Percentiles rank a stretch among this genome's conserved stretches.
phyloP scores from a whole-genome alignment of 1,139 yeast genomes.

The Suhomyces bokatorum region DNA sequence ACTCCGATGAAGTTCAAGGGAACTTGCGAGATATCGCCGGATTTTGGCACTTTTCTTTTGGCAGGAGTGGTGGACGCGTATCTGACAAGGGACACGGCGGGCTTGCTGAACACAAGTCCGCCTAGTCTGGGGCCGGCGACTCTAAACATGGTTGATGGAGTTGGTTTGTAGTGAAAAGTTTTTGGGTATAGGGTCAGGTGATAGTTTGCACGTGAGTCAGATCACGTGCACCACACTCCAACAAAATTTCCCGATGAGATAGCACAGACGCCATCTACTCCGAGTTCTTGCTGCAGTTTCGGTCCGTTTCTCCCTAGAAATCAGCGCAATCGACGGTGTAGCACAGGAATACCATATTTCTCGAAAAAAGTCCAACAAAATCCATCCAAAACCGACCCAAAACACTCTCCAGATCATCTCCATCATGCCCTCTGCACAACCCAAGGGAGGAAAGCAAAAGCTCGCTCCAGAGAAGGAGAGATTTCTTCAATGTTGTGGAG shows the following conservation, averaged over 20 bases:
- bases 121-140: constrained; percentile 4
- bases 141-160: constrained; percentile 7
- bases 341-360: background rate
- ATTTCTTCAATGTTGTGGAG: constrained; percentile 90
- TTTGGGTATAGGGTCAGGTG: constrained; percentile 1
- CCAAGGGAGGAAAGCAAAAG: constrained; percentile 47
- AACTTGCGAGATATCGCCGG: constrained; percentile 37
- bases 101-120: constrained; percentile 1
- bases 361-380: background rate
- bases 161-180: constrained; percentile 7
- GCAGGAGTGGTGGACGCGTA: constrained; percentile 10
- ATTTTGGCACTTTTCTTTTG: constrained; percentile 22
- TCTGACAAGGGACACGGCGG: constrained; percentile 6
- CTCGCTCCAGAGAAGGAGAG: constrained; percentile 88
- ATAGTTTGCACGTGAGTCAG: background rate
- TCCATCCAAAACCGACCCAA: background rate
- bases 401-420: background rate
- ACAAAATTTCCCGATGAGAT: constrained; percentile 6
- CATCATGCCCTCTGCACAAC: constrained; percentile 35
- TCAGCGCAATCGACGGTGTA: background rate
- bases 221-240: background rate
- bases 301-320: background rate
- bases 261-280: background rate
- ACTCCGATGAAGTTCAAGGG: constrained; percentile 45
- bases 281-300: background rate